phyloP scores from a whole-genome alignment of 2,329 filamentous ascomycete genomes.

The Amylocarpus encephaloides region DNA sequence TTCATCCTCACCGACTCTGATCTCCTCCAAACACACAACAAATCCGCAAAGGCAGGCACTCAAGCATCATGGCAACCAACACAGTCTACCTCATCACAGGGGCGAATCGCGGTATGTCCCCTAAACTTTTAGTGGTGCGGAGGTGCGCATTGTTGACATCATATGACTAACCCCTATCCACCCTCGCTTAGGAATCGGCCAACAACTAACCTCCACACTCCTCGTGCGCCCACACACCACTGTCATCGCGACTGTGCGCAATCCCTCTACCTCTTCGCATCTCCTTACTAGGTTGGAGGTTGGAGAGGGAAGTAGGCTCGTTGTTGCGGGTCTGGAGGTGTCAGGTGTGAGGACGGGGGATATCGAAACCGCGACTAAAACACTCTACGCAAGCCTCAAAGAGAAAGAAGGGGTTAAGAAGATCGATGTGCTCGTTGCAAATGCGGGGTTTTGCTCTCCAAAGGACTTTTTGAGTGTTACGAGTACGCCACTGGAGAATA shows the following conservation, averaged over 20 bases:
- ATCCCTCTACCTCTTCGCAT: conserved; percentile 17
- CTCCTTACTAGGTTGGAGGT: conserved; percentile 24
- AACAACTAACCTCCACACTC: conserved; percentile 30
- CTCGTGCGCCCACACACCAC: conserved; percentile 34
- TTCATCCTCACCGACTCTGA: neutral
- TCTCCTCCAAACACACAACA: neutral
- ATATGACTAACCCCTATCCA: conserved; percentile 16
- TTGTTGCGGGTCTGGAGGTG: conserved; percentile 32
- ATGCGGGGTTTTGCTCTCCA: conserved; percentile 38
- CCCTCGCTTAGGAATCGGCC: conserved; percentile 29
- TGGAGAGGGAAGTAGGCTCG: conserved; percentile 29
- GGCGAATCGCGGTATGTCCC: conserved; percentile 22
- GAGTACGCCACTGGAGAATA: conserved; percentile 31
- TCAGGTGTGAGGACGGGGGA: conserved; percentile 22
- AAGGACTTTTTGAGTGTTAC: conserved; percentile 26
- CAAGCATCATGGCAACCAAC: conserved; percentile 8
- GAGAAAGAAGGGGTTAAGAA: conserved; percentile 31
- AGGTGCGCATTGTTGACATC: neutral
- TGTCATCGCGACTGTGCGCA: conserved; percentile 37
- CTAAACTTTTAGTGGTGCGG: neutral
- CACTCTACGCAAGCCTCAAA: conserved; percentile 5
- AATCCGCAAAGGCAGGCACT: neutral
- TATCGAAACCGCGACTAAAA: neutral
- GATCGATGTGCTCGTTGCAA: conserved; percentile 46
- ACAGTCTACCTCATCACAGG: conserved; percentile 26